phyloP scores from a whole-genome alignment of 140 eudicot genomes.

The Erigeron philadelphicus region DNA sequence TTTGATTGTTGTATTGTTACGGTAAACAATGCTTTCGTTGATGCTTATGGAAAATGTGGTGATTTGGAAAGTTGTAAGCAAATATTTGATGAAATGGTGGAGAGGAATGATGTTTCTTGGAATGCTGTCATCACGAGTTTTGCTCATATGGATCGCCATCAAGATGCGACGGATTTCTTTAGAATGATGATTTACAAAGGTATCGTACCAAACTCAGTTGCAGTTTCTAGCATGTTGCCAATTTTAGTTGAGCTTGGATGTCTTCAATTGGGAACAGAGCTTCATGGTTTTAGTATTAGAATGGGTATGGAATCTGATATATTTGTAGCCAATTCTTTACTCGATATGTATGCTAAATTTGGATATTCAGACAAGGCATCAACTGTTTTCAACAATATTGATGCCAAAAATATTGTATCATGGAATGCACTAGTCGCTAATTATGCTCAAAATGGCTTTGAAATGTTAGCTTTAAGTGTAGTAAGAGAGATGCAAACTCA shows the following conservation, averaged over 20 bases:
- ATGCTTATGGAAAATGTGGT: constrained; percentile 41
- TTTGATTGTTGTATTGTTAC: constrained; percentile 34
- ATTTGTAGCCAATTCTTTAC: constrained; percentile 51
- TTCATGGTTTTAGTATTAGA: constrained; percentile 36
- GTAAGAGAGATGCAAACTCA: constrained; percentile 51
- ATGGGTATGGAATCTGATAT: constrained; percentile 41
- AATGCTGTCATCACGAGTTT: constrained; percentile 26
- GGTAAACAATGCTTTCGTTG: constrained; percentile 36
- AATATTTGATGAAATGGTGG: constrained; percentile 41
- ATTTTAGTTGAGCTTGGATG: constrained; percentile 33
- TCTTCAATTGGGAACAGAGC: constrained; percentile 37
- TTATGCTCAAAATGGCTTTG: constrained; percentile 35
- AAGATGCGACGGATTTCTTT: constrained; percentile 23
- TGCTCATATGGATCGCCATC: constrained; percentile 8
- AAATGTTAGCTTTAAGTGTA: constrained; percentile 38
- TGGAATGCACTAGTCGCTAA: constrained; percentile 31
- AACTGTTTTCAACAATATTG: constrained; percentile 28
- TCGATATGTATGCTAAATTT: constrained; percentile 65
- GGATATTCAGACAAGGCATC: constrained; percentile 35
- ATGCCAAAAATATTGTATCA: constrained; percentile 17
- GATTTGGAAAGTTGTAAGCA: constrained; percentile 27
- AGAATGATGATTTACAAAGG: constrained; percentile 11
- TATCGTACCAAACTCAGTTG: constrained; percentile 22
- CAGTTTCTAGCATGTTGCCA: constrained; percentile 29
- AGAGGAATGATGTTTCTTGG: constrained; percentile 48